A percentile compares a stretch with the other conserved stretches of the same genome.
phyloP scores from a whole-genome alignment of 495 filamentous ascomycete species.

The Aspergillus sparsus region DNA sequence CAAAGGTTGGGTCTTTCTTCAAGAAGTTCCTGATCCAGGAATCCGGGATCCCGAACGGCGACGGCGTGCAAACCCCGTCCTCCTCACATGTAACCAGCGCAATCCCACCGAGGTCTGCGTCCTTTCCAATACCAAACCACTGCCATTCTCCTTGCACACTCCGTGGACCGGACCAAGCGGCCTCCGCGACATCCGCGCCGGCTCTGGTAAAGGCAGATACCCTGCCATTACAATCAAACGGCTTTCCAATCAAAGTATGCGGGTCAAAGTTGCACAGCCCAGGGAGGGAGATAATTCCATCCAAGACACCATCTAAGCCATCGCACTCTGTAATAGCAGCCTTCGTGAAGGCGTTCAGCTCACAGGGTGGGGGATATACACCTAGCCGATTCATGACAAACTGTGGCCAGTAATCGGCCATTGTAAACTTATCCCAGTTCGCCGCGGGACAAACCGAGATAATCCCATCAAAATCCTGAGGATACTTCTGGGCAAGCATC shows the following conservation, averaged over 20 bases:
- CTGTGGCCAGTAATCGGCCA: not conserved
- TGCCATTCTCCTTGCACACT: too few relatives aligned
- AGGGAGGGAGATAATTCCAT: constrained; percentile 3
- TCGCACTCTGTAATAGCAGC: not conserved
- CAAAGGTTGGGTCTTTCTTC: constrained; percentile 40
- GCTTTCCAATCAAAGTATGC: not conserved
- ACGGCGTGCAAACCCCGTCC: too few relatives aligned
- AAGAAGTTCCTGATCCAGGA: constrained; percentile 40
- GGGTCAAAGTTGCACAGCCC: not conserved
- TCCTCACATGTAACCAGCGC: not conserved
- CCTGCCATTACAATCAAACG: not conserved
- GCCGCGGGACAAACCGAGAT: constrained; percentile 48
- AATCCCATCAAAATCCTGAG: constrained; percentile 57
- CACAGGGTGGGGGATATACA: not conserved
- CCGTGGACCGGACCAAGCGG: too few relatives aligned
- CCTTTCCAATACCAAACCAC: too few relatives aligned
- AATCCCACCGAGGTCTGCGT: not conserved
- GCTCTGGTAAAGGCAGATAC: not conserved
- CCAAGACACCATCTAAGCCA: not conserved
- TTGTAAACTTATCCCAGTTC: constrained; percentile 11
- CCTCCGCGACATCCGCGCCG: too few relatives aligned
- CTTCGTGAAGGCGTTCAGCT: not conserved
- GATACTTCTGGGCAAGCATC: constrained; percentile 37
- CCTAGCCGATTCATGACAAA: not conserved
- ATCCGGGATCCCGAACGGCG: not conserved